A percentile compares a stretch with the other conserved stretches of the same genome.
phyloP scores from a whole-genome alignment of 2,329 filamentous ascomycete species.

The Bimuria novae-zelandiae region DNA sequence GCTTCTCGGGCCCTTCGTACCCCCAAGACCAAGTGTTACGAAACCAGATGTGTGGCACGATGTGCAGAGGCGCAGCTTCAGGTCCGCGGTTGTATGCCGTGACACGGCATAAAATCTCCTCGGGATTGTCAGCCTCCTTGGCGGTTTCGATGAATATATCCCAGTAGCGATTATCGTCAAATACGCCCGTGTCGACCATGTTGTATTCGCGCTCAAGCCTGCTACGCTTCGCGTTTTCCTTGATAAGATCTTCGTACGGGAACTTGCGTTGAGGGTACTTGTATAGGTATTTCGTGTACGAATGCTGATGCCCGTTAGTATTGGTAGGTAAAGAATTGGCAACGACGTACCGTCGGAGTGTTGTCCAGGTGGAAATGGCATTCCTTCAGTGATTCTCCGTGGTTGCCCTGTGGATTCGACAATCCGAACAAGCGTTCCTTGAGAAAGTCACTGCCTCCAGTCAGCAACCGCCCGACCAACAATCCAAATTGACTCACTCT shows the following conservation, averaged over 20 bases:
- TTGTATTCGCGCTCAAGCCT: constrained; percentile 88
- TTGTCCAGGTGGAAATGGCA: constrained; percentile 97
- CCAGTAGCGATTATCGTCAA: constrained; percentile 91
- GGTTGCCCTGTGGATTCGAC: constrained; percentile 95
- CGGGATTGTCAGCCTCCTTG: constrained; percentile 88
- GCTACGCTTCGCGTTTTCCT: constrained; percentile 78
- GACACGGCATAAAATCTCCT: constrained; percentile 90
- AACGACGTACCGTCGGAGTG: constrained; percentile 67
- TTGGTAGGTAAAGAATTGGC: constrained; percentile 44
- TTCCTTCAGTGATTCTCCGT: constrained; percentile 96
- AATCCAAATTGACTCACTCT: constrained; percentile 65
- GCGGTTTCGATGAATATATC: constrained; percentile 97
- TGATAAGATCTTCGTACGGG: constrained; percentile 84
- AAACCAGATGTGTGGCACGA: constrained; percentile 95
- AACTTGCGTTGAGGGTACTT: constrained; percentile 94
- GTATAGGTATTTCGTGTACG: constrained; percentile 99
- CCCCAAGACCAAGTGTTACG: constrained; percentile 98
- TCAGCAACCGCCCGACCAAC: constrained; percentile 47
- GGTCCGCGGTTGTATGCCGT: constrained; percentile 96
- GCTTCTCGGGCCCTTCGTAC: constrained; percentile 72
- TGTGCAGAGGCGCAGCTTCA: constrained; percentile 87
- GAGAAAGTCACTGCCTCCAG: constrained; percentile 72
- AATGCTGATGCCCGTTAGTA: constrained; percentile 65
- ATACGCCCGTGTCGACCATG: constrained; percentile 84
- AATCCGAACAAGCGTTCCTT: constrained; percentile 95